Percentiles rank a stretch among this genome's conserved stretches.
Conservation (phyloP, 176 grass and related monocot species). For the Elaeis guineensis region DNA sequence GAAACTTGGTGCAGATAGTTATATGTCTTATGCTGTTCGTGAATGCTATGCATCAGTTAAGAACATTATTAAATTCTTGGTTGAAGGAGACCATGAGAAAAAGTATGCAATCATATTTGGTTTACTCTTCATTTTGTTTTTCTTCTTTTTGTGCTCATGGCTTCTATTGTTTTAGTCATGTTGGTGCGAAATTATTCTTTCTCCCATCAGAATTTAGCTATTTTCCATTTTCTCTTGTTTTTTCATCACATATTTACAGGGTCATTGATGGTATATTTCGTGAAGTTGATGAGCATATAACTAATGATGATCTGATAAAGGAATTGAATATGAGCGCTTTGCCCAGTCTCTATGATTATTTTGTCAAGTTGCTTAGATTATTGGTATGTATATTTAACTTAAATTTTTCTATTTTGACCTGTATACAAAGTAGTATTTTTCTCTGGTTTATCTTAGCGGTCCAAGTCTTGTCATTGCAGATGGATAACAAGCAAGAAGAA, state of each 20-base stretch:
- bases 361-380: slow-evolving; percentile 51
- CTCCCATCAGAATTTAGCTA: too few relatives aligned
- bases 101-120: slow-evolving; percentile 20
- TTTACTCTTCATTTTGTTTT: not conserved
- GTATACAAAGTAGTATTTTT: not conserved
- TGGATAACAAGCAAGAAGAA: slow-evolving; percentile 53
- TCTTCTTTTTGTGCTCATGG: not conserved
- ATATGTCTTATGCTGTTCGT: slow-evolving; percentile 72
- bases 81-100: slow-evolving; percentile 57
- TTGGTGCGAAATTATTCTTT: too few relatives aligned
- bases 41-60: slow-evolving; percentile 84
- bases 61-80: slow-evolving; percentile 64
- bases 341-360: slow-evolving; percentile 59
- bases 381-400: slow-evolving; percentile 54
- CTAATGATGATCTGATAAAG: slow-evolving; percentile 39
- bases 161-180: too few relatives aligned
- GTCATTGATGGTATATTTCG: slow-evolving; percentile 65
- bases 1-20: slow-evolving; percentile 60
- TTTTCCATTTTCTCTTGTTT: slow-evolving; percentile 4
- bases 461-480: slow-evolving; percentile 27
- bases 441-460: not conserved
- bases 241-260: slow-evolving; percentile 40
- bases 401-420: too few relatives aligned
- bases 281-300: slow-evolving; percentile 47
- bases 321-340: slow-evolving; percentile 56